These are phyloP conservation scores for Excoecaria agallocha DNA, from an alignment of 345 rosid species.

Conservation along the genomic window DNA sequence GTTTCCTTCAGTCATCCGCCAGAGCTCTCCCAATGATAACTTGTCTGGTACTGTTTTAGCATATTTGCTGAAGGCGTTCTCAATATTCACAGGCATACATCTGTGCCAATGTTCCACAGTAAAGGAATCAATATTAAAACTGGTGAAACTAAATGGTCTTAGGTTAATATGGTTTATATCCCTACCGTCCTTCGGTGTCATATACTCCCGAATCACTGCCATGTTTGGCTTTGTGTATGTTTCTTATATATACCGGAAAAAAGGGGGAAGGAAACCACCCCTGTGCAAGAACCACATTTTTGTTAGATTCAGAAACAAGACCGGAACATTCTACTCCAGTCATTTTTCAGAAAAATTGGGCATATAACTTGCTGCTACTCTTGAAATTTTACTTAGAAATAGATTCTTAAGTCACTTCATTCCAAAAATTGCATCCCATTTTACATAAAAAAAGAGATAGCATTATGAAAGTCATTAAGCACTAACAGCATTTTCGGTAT, in stretches of 20 bases:
- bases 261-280: conserved; percentile 81
- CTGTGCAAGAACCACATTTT: conserved; percentile 8
- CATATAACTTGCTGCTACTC: too few relatives aligned
- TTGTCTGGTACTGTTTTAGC: conserved; percentile 60
- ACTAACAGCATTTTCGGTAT: not conserved
- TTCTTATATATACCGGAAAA: conserved; percentile 63
- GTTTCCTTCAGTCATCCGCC: conserved; percentile 80
- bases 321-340: not conserved
- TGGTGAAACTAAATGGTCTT: too few relatives aligned
- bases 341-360: too few relatives aligned
- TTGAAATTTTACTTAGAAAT: too few relatives aligned
- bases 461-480: too few relatives aligned
- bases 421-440: too few relatives aligned
- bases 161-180: not conserved
- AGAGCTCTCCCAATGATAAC: conserved; percentile 55
- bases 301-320: not conserved
- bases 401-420: too few relatives aligned
- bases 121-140: not conserved
- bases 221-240: conserved; percentile 74
- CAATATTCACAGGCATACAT: conserved; percentile 53
- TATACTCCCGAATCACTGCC: conserved; percentile 67
- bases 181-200: conserved; percentile 76
- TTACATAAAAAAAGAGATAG: too few relatives aligned
- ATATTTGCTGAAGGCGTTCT: conserved; percentile 74
- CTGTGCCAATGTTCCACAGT: conserved; percentile 26